Percentiles rank a stretch among this genome's conserved stretches.
Evolutionary conservation across 768 basidiomycete species (phyloP).

Genomic region (Fistulinella prunicolor): DNA sequence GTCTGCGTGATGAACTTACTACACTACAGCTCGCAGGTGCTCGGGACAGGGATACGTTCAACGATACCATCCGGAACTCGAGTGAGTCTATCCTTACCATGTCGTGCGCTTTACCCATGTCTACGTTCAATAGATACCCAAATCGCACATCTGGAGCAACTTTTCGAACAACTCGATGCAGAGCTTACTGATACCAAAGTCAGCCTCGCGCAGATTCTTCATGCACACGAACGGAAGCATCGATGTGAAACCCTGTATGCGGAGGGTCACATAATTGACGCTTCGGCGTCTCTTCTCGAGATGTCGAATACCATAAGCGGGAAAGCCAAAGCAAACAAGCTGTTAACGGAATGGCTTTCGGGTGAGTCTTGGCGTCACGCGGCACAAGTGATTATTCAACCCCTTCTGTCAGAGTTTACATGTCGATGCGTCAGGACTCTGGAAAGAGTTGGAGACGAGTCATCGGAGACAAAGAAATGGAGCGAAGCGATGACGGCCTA

Average conservation of each 20-base stretch:
- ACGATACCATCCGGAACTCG: too few relatives aligned
- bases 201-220: not conserved
- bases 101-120: not conserved
- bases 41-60: too few relatives aligned
- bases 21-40: too few relatives aligned
- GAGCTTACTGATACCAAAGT: not conserved
- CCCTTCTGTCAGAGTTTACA: not conserved
- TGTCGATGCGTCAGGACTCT: not conserved
- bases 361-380: not conserved
- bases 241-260: slow-evolving; percentile 5
- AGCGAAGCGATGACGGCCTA: not conserved
- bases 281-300: not conserved
- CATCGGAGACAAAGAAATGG: not conserved
- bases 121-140: not conserved
- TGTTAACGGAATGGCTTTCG: slow-evolving; percentile 1
- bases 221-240: slow-evolving; percentile 1
- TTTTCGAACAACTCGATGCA: not conserved
- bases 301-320: not conserved
- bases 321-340: not conserved
- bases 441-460: not conserved
- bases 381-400: too few relatives aligned
- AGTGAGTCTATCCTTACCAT: too few relatives aligned
- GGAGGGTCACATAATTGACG: not conserved
- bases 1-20: too few relatives aligned
- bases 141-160: not conserved